Conservation (phyloP, 441 rosid genomes). For the Corymbia calophylla region DNA sequence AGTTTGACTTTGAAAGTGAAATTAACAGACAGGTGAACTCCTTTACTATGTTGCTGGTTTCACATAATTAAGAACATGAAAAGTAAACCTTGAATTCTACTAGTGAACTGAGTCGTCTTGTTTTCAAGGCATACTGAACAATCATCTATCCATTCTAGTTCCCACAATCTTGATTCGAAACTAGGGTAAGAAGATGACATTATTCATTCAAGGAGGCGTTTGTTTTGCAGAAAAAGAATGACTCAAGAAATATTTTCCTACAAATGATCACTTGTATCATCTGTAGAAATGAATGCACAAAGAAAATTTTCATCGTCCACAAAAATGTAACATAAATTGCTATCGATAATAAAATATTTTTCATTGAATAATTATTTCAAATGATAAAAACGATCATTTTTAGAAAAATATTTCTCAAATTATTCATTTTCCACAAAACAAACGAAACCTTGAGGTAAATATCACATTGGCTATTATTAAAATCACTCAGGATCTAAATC, state of each 20-base stretch:
- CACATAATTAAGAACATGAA: neutral
- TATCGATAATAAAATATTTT: neutral
- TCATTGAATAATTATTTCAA: neutral
- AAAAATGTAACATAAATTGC: neutral
- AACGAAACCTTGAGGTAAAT: neutral
- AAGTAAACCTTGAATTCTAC: neutral
- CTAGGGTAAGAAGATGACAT: neutral
- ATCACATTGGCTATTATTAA: neutral
- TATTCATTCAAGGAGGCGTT: neutral
- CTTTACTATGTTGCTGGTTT: neutral
- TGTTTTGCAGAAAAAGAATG: neutral
- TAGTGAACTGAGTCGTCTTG: neutral
- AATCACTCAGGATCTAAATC: neutral
- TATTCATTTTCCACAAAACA: neutral
- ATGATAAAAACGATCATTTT: neutral
- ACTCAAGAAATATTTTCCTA: neutral
- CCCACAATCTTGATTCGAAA: neutral
- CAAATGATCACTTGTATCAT: fast-evolving
- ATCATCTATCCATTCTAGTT: neutral
- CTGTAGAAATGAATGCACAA: neutral
- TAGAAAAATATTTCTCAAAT: neutral
- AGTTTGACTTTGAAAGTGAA: neutral
- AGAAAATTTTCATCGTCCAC: neutral
- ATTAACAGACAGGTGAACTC: neutral
- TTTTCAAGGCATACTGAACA: neutral